A percentile compares a stretch with the other conserved stretches of the same genome.
phyloP scores from a whole-genome alignment of 2,329 filamentous ascomycete genomes.

The Aspergillus pseudoterreus region DNA sequence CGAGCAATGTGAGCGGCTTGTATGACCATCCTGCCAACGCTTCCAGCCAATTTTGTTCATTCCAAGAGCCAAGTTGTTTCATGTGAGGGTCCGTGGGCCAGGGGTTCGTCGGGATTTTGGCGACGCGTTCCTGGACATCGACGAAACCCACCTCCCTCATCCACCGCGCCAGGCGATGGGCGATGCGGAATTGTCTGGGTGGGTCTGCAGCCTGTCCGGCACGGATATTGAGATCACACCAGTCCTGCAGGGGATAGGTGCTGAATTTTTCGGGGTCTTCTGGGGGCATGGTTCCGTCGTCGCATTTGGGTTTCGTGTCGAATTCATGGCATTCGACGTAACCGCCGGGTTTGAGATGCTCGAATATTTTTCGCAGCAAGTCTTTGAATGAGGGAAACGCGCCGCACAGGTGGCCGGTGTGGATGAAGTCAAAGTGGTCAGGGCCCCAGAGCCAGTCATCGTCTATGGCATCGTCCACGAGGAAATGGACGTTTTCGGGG shows the following conservation, averaged over 20 bases:
- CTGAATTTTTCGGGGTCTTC: slow-evolving; percentile 38
- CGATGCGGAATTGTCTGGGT: slow-evolving; percentile 49
- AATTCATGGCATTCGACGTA: slow-evolving; percentile 46
- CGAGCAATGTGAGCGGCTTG: slow-evolving; percentile 39
- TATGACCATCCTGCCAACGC: slow-evolving; percentile 43
- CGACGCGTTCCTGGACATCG: slow-evolving; percentile 52
- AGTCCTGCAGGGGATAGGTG: slow-evolving; percentile 44
- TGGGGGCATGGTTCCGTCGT: slow-evolving; percentile 52
- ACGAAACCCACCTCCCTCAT: slow-evolving; percentile 57
- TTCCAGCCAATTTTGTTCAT: slow-evolving; percentile 44
- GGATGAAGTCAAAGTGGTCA: slow-evolving; percentile 56
- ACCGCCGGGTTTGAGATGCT: slow-evolving; percentile 55
- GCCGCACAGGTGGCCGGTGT: slow-evolving; percentile 57
- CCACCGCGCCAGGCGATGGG: slow-evolving; percentile 51
- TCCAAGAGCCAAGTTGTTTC: slow-evolving; percentile 49
- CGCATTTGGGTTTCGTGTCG: slow-evolving; percentile 47
- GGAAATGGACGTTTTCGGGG: slow-evolving; percentile 70
- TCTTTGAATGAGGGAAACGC: slow-evolving; percentile 55
- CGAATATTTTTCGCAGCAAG: slow-evolving; percentile 51
- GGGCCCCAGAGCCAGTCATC: slow-evolving; percentile 55
- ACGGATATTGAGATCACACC: slow-evolving; percentile 42
- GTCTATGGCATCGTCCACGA: slow-evolving; percentile 65
- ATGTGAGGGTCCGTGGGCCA: slow-evolving; percentile 49
- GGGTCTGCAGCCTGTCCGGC: slow-evolving; percentile 44
- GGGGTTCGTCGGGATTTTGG: slow-evolving; percentile 51